A percentile compares a stretch with the other conserved stretches of the same genome.
phyloP scores from a whole-genome alignment of 1,139 yeast species.

The Arxiozyma telluris region DNA sequence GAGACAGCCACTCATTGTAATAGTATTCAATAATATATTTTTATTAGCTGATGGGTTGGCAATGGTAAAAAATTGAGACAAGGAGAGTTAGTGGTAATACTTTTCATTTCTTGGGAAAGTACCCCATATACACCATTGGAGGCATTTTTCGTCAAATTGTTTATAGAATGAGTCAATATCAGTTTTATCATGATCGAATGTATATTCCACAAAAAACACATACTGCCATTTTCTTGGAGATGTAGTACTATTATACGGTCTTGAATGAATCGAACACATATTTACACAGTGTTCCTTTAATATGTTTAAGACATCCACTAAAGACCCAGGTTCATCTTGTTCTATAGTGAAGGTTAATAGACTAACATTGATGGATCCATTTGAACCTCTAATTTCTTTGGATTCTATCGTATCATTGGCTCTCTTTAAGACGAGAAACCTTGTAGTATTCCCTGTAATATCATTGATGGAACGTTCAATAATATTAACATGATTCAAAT shows the following conservation, averaged over 20 bases:
- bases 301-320: conserved; percentile 55
- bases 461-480: conserved; percentile 57
- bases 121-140: conserved; percentile 33
- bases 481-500: conserved; percentile 52
- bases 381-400: conserved; percentile 33
- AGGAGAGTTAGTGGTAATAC: conserved; percentile 23
- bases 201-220: conserved; percentile 67
- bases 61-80: background rate
- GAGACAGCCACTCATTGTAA: too few relatives aligned
- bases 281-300: conserved; percentile 54
- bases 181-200: conserved; percentile 13
- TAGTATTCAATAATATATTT: too few relatives aligned
- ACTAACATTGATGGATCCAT: conserved; percentile 32
- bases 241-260: conserved; percentile 36
- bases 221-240: conserved; percentile 54
- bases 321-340: conserved; percentile 65
- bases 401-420: conserved; percentile 5
- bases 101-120: conserved; percentile 33
- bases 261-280: conserved; percentile 61
- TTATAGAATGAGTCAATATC: conserved; percentile 17
- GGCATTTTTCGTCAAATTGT: conserved; percentile 25
- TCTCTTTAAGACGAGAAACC: conserved; percentile 57
- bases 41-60: background rate
- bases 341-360: conserved; percentile 58
- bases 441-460: conserved; percentile 63